A percentile compares a stretch with the other conserved stretches of the same genome.
These are phyloP conservation scores for Penicillium corylophilum DNA, from an alignment of 2,329 filamentous ascomycete species.

Conservation along the genomic window DNA sequence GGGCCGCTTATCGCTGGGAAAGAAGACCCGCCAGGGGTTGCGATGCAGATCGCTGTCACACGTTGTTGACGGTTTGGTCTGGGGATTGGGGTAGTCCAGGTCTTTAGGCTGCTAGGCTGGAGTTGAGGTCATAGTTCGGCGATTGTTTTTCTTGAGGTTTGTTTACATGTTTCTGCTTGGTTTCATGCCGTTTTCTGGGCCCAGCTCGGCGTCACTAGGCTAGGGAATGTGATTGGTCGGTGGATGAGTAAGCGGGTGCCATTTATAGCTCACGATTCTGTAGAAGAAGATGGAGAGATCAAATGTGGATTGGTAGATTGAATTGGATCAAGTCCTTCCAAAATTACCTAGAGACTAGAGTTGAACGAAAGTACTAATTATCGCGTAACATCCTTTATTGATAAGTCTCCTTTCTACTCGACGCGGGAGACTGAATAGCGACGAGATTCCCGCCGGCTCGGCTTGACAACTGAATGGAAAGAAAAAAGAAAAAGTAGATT, in stretches of 20 bases:
- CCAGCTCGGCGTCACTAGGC: neutral
- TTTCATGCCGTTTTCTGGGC: neutral
- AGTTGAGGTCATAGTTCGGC: neutral
- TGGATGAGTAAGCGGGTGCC: neutral
- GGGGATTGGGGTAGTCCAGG: neutral
- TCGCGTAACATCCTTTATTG: conserved; percentile 15
- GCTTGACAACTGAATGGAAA: conserved; percentile 6
- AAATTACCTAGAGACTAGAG: neutral
- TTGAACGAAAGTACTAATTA: neutral
- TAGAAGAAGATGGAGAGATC: neutral
- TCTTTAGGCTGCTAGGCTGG: neutral
- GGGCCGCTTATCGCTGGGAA: conserved; percentile 17
- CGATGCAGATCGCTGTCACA: conserved; percentile 9
- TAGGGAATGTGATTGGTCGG: neutral
- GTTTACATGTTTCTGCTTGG: neutral
- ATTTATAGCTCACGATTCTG: neutral
- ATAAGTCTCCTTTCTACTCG: conserved; percentile 11
- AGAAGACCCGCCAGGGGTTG: conserved; percentile 14
- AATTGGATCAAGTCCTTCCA: neutral
- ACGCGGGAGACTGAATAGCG: conserved; percentile 1
- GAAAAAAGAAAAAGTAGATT: conserved; percentile 21
- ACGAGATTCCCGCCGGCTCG: conserved; percentile 14
- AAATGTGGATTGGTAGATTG: neutral
- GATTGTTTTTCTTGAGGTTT: neutral
- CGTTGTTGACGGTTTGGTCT: neutral